Conservation (phyloP, 371 early-diverging fungal species). For the Zopfochytrium polystomum region DNA sequence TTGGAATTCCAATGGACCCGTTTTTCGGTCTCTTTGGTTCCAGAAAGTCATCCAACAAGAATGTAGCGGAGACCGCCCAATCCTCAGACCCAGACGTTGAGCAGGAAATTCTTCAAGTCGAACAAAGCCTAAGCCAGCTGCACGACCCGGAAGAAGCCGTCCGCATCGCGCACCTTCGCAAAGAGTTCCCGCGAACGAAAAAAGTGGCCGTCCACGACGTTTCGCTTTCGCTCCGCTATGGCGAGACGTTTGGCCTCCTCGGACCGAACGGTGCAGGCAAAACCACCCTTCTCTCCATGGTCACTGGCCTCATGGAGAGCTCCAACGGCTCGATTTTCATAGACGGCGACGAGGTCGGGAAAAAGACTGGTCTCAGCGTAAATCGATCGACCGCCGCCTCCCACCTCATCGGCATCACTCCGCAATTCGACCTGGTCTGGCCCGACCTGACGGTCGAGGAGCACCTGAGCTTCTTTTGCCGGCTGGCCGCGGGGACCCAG, state of each 20-base stretch:
- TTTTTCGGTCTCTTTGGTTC: conserved; percentile 17
- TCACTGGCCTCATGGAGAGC: conserved; percentile 22
- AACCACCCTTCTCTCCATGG: conserved; percentile 63
- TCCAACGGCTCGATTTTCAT: conserved; percentile 32
- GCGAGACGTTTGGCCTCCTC: conserved; percentile 33
- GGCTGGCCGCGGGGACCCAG: conserved; percentile 17
- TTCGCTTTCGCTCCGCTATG: conserved; percentile 56
- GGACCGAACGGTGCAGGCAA: conserved; percentile 49
- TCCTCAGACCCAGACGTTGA: background rate
- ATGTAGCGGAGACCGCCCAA: background rate
- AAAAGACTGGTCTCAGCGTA: too few relatives aligned
- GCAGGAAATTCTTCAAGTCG: too few relatives aligned
- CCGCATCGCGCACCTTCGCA: conserved; percentile 20
- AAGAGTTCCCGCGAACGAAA: conserved; percentile 6
- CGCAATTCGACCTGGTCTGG: conserved; percentile 46
- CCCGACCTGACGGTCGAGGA: conserved; percentile 40
- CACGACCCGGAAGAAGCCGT: conserved; percentile 22
- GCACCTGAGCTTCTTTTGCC: conserved; percentile 40
- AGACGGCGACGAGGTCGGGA: conserved; percentile 9
- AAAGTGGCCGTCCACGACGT: conserved; percentile 64
- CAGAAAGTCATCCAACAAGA: background rate
- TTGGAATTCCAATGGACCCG: conserved; percentile 28
- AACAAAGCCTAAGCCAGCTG: too few relatives aligned
- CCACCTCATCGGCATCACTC: conserved; percentile 32
- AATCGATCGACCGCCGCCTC: background rate